Conservation (phyloP, 305 asterid genomes). For the Fraxinus angustifolia region DNA sequence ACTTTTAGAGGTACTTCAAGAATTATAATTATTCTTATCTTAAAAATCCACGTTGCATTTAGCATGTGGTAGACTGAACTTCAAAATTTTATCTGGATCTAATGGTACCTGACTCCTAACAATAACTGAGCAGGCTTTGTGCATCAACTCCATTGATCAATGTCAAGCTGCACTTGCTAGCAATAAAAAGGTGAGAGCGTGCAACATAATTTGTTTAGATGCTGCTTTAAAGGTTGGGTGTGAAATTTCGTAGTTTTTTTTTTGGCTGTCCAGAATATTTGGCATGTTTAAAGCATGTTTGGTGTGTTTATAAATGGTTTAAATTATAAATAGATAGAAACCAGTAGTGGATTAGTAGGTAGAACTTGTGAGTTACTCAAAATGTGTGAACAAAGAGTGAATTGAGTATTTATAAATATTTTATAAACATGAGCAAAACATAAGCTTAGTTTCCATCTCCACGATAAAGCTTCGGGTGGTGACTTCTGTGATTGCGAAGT, state of each 20-base stretch:
- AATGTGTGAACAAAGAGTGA: not conserved
- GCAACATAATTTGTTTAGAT: slow-evolving; percentile 17
- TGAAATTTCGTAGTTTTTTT: not conserved
- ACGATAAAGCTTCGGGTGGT: not conserved
- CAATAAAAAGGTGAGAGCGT: slow-evolving; percentile 74
- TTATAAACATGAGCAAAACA: not conserved
- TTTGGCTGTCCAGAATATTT: slow-evolving; percentile 2
- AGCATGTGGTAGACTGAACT: not conserved
- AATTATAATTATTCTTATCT: slow-evolving; percentile 22
- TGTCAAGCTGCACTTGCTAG: slow-evolving; percentile 87
- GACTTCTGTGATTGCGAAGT: not conserved
- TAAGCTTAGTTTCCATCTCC: not conserved
- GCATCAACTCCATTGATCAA: slow-evolving; percentile 78
- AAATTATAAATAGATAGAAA: not conserved
- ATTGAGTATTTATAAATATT: not conserved
- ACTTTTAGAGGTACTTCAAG: slow-evolving; percentile 71
- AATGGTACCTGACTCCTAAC: slow-evolving; percentile 8
- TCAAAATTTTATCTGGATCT: slow-evolving; percentile 3
- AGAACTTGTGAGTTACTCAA: not conserved
- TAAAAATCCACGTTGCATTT: slow-evolving; percentile 18
- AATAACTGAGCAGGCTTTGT: slow-evolving; percentile 67
- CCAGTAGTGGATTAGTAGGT: not conserved
- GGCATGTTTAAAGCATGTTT: not conserved
- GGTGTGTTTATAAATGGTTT: not conserved
- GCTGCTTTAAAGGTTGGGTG: slow-evolving; percentile 15